Percentiles rank a stretch among this genome's conserved stretches.
Evolutionary conservation across 192 early-diverging fungal genomes (phyloP).

Genomic region (Backusella psychrophila): DNA sequence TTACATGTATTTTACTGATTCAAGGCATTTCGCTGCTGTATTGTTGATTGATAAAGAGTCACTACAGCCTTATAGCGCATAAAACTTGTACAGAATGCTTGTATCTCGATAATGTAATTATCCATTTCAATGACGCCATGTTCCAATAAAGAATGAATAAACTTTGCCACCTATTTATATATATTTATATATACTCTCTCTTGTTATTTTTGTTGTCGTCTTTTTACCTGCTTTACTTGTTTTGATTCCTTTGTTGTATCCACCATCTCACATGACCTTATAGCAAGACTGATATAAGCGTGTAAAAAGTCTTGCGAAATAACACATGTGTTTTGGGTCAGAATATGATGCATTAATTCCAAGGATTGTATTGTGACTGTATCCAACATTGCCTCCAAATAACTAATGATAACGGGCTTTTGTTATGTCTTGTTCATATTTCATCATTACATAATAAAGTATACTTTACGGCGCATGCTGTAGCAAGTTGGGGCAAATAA

Average conservation of each 20-base stretch:
- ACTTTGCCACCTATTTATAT: constrained; percentile 13
- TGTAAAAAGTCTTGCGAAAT: constrained; percentile 13
- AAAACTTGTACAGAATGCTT: constrained; percentile 15
- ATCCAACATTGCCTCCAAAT: constrained; percentile 10
- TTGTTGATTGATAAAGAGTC: neutral
- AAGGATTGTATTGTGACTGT: constrained; percentile 5
- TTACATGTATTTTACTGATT: neutral
- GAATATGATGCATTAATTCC: constrained; percentile 11
- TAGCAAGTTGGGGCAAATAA: constrained; percentile 4
- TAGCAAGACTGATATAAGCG: constrained; percentile 11
- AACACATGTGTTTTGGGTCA: neutral
- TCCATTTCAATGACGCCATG: neutral
- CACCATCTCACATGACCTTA: constrained; percentile 11
- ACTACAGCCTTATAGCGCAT: constrained; percentile 10
- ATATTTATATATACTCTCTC: neutral
- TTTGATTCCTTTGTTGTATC: neutral
- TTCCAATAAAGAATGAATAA: constrained; percentile 21
- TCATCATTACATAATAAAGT: neutral
- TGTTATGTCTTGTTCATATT: too few species aligned
- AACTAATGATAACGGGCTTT: neutral
- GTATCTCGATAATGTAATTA: constrained; percentile 16
- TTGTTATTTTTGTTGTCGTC: neutral
- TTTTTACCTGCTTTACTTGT: constrained; percentile 14
- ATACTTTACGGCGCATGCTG: neutral
- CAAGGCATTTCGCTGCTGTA: neutral